These are phyloP conservation scores for Neonectria punicea DNA, from an alignment of 2,329 filamentous ascomycete species.

Conservation along the genomic window DNA sequence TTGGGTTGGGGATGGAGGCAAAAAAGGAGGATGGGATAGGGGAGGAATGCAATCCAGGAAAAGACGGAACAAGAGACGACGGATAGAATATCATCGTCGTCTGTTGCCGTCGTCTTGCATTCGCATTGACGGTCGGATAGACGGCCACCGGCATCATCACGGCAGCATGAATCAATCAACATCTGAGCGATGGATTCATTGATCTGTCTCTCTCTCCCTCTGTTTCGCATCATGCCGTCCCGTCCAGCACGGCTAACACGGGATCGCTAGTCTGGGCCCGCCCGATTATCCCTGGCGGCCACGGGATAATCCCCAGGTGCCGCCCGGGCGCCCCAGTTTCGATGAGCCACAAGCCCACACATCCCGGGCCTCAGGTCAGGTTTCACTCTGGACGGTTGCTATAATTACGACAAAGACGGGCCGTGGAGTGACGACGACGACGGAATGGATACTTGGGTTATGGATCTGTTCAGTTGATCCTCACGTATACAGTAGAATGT, in stretches of 20 bases:
- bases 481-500: neutral
- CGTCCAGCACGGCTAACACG: constrained; percentile 23
- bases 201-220: neutral
- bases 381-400: neutral
- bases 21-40: neutral
- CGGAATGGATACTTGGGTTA: neutral
- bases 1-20: neutral
- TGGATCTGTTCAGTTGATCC: neutral
- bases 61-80: neutral
- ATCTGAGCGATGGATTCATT: too few relatives aligned
- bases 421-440: too few relatives aligned
- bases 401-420: neutral
- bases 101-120: too few relatives aligned
- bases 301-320: constrained; percentile 1
- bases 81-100: neutral
- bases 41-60: neutral
- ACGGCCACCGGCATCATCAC: too few relatives aligned
- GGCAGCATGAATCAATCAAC: too few relatives aligned
- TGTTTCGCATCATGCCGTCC: neutral
- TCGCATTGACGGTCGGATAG: neutral
- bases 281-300: neutral
- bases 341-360: neutral
- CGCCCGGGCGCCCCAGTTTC: neutral
- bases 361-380: constrained; percentile 7
- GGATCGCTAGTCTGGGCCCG: constrained; percentile 17